phyloP scores from a whole-genome alignment of 495 filamentous ascomycete genomes.

The Aspergillus mulundensis region DNA sequence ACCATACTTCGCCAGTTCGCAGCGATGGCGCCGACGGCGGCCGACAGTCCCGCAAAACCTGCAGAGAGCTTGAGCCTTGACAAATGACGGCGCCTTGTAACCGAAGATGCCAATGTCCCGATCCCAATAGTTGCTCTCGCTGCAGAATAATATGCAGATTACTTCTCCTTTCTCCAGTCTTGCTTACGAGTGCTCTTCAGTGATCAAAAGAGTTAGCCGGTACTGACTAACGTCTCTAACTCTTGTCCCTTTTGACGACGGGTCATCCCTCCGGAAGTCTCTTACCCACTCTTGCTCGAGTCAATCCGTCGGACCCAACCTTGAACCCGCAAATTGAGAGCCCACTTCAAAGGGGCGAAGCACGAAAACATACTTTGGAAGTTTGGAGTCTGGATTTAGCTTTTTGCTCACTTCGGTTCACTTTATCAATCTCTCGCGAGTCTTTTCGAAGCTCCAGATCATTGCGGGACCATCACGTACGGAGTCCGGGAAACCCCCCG shows the following conservation, averaged over 20 bases:
- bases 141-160: background rate
- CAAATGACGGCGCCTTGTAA: background rate
- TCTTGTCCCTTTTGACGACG: conserved; percentile 8
- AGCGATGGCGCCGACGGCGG: background rate
- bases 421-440: background rate
- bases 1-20: background rate
- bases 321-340: background rate
- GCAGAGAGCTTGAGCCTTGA: background rate
- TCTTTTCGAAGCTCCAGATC: background rate
- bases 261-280: background rate
- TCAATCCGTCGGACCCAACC: background rate
- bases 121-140: too few species aligned
- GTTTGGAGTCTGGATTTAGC: too few species aligned
- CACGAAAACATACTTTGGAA: background rate
- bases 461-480: background rate
- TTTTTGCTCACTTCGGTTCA: background rate
- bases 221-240: background rate
- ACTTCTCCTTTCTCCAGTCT: background rate
- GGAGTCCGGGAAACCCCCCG: background rate
- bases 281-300: background rate
- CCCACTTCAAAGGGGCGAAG: background rate
- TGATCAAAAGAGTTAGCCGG: background rate
- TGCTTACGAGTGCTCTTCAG: background rate
- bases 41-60: background rate
- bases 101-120: background rate